A percentile compares a stretch with the other conserved stretches of the same genome.
Conservation (phyloP, 768 basidiomycete genomes). For the Lentinula sp. region DNA sequence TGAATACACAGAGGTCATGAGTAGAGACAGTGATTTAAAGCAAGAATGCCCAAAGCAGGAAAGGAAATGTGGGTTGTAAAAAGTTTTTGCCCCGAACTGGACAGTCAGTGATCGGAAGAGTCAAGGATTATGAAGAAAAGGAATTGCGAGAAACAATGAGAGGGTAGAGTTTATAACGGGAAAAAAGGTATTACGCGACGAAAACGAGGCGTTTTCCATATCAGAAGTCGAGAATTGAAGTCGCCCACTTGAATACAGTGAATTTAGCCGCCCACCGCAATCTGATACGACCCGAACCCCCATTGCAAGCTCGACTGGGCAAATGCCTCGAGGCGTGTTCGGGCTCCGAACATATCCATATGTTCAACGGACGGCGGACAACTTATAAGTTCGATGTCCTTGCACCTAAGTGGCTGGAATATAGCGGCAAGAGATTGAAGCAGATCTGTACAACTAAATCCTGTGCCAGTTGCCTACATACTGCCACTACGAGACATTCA, state of each 20-base stretch:
- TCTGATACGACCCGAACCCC: not conserved
- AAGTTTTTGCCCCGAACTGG: not conserved
- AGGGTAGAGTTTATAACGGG: not conserved
- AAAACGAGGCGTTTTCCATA: not conserved
- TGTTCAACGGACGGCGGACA: not conserved
- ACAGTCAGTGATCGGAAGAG: not conserved
- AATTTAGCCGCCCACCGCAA: not conserved
- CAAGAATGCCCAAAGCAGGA: not conserved
- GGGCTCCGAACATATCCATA: not conserved
- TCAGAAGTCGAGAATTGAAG: not conserved
- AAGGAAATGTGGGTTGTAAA: not conserved
- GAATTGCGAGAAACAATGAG: not conserved
- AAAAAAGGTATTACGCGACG: not conserved
- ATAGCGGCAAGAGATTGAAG: not conserved
- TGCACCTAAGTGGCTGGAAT: not conserved
- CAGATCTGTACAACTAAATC: not conserved
- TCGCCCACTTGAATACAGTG: not conserved
- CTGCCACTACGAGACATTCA: not conserved
- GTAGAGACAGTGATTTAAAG: slow-evolving; percentile 4
- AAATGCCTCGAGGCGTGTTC: not conserved
- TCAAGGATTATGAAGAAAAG: not conserved
- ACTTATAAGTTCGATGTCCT: not conserved
- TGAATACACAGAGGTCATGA: not conserved
- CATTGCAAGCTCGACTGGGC: not conserved
- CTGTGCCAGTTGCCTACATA: not conserved